These are phyloP conservation scores for Chaetomium fimeti DNA, from an alignment of 495 filamentous ascomycete species.

Conservation along the genomic window DNA sequence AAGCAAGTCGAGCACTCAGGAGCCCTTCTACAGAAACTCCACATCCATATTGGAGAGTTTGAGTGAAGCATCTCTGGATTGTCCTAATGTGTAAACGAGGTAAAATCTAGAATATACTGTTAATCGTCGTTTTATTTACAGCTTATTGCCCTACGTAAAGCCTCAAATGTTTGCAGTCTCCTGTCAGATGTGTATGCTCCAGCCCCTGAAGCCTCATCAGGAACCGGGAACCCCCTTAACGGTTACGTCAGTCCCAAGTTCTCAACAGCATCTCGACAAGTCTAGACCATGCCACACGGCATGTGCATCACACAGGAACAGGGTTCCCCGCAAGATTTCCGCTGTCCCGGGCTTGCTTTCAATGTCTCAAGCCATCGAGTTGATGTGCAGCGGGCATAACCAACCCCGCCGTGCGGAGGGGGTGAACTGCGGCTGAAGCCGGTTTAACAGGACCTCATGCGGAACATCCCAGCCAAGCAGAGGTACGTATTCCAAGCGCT, in stretches of 20 bases:
- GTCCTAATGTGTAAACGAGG: too few species aligned
- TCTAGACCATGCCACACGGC: constrained; percentile 1
- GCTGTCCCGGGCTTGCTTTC: constrained; percentile 5
- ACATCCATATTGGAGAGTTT: too few species aligned
- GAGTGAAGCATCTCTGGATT: too few species aligned
- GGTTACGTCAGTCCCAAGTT: neutral
- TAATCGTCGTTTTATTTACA: too few species aligned
- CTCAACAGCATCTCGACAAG: neutral
- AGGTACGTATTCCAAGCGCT: neutral
- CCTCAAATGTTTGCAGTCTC: too few species aligned
- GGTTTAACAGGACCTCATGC: neutral
- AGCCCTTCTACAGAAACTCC: neutral
- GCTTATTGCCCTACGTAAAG: too few species aligned
- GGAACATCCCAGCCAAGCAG: too few species aligned
- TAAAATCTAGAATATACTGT: too few species aligned
- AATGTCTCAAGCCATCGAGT: neutral
- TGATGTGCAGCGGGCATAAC: neutral
- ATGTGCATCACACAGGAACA: neutral
- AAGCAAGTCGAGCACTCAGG: constrained; percentile 11
- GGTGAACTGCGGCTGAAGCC: neutral
- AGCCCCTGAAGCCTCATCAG: too few species aligned
- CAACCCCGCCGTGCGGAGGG: too few species aligned
- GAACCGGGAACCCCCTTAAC: neutral
- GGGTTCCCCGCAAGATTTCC: constrained; percentile 10
- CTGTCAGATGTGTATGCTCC: too few species aligned